phyloP scores from a whole-genome alignment of 441 rosid species.

The Biscutella auriculata region DNA sequence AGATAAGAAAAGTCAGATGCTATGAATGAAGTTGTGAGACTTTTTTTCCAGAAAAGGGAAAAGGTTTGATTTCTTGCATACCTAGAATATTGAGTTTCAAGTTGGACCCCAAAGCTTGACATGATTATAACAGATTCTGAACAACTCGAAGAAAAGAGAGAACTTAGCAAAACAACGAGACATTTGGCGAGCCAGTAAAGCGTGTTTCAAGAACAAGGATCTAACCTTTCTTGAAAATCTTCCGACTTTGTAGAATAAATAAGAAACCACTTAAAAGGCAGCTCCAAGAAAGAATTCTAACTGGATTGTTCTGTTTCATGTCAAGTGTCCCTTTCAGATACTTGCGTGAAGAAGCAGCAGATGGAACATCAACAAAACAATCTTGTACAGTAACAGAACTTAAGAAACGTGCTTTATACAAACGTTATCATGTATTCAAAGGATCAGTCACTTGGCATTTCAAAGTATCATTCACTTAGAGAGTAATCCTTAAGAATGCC shows the following conservation, averaged over 20 bases:
- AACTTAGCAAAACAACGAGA: neutral
- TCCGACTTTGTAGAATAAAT: constrained; percentile 32
- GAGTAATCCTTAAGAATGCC: neutral
- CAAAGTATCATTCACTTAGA: neutral
- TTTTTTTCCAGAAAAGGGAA: neutral
- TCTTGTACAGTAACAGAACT: neutral
- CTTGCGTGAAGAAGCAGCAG: neutral
- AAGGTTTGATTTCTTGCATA: too few relatives aligned
- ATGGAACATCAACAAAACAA: neutral
- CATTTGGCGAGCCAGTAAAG: neutral
- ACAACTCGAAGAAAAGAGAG: neutral
- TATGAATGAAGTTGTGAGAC: constrained; percentile 7
- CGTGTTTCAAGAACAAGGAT: neutral
- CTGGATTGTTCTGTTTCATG: constrained; percentile 40
- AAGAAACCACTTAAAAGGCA: constrained; percentile 37
- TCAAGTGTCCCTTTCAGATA: constrained; percentile 4
- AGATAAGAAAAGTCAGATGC: constrained; percentile 8
- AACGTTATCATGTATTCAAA: neutral
- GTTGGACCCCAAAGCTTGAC: constrained; percentile 83
- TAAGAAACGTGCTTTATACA: neutral
- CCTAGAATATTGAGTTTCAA: constrained; percentile 73
- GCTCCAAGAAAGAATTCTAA: constrained; percentile 33
- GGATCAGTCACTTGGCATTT: too few relatives aligned
- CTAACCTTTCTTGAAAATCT: constrained; percentile 60
- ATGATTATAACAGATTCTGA: constrained; percentile 72